Evolutionary conservation across 257 asterid species (phyloP).

Genomic region (Rauvolfia tetraphylla): DNA sequence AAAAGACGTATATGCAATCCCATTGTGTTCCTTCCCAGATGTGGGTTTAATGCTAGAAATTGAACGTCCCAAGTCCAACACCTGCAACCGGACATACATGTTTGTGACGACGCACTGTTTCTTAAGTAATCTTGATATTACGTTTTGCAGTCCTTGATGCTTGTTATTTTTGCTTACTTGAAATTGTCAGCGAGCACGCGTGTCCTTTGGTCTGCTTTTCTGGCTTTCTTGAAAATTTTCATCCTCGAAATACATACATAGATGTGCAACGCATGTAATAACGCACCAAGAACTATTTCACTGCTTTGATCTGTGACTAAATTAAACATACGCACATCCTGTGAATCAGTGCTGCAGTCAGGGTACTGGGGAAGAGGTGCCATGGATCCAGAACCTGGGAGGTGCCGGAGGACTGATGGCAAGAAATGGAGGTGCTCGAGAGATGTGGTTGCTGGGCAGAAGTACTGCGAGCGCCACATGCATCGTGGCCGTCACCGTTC

Average conservation of each 20-base stretch:
- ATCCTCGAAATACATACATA: neutral
- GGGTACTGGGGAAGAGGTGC: constrained; percentile 74
- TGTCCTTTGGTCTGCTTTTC: neutral
- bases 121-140: too few relatives aligned
- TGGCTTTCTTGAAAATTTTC: neutral
- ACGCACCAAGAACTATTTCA: neutral
- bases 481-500: constrained; percentile 97
- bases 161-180: too few relatives aligned
- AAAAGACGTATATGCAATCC: neutral
- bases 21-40: too few relatives aligned
- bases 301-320: neutral
- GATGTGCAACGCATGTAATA: neutral
- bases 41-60: too few relatives aligned
- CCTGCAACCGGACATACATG: neutral
- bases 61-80: too few relatives aligned
- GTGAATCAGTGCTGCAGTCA: constrained; percentile 59
- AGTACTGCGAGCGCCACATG: constrained; percentile 93
- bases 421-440: constrained; percentile 97
- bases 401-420: constrained; percentile 95
- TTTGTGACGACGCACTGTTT: neutral
- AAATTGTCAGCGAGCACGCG: neutral
- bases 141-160: too few relatives aligned
- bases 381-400: constrained; percentile 98
- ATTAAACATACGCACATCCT: neutral
- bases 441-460: constrained; percentile 80